Evolutionary conservation across 1,284 basidiomycete species (phyloP).

Genomic region (Boletus mariae): DNA sequence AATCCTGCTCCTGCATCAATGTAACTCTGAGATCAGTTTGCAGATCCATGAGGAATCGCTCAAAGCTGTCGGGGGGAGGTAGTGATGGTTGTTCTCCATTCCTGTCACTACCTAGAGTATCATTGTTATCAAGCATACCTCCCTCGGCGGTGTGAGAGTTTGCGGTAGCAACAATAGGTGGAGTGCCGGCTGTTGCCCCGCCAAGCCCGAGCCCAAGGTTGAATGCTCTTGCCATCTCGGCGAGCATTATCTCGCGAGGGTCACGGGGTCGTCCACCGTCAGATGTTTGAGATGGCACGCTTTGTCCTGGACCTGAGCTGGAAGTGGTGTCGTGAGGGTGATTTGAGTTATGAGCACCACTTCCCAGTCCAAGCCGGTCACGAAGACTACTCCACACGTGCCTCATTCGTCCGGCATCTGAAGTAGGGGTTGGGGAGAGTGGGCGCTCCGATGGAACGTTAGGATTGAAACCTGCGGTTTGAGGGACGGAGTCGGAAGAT

Average conservation of each 20-base stretch:
- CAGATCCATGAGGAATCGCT: constrained; percentile 69
- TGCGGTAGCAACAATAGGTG: constrained; percentile 2
- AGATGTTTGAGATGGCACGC: constrained; percentile 19
- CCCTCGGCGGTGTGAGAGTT: constrained; percentile 12
- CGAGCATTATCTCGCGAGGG: constrained; percentile 60
- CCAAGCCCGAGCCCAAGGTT: constrained; percentile 62
- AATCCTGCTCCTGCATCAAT: constrained; percentile 39
- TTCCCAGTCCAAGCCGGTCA: constrained; percentile 55
- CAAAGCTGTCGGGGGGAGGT: constrained; percentile 70
- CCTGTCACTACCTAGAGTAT: constrained; percentile 8
- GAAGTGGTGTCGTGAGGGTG: constrained; percentile 13
- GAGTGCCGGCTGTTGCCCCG: constrained; percentile 15
- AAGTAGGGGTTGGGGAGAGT: constrained; percentile 49
- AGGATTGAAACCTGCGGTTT: constrained; percentile 13
- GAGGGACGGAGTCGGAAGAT: constrained; percentile 11
- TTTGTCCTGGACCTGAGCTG: constrained; percentile 9
- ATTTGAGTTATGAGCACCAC: constrained; percentile 16
- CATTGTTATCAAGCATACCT: constrained; percentile 2
- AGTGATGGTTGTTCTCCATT: constrained; percentile 20
- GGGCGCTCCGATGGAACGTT: constrained; percentile 37
- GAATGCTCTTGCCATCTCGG: constrained; percentile 74
- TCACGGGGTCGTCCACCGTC: constrained; percentile 36
- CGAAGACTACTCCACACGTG: constrained; percentile 63
- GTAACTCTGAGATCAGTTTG: constrained; percentile 64
- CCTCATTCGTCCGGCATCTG: constrained; percentile 45